phyloP scores from a whole-genome alignment of 768 basidiomycete genomes.

The Boletus rubropictus region DNA sequence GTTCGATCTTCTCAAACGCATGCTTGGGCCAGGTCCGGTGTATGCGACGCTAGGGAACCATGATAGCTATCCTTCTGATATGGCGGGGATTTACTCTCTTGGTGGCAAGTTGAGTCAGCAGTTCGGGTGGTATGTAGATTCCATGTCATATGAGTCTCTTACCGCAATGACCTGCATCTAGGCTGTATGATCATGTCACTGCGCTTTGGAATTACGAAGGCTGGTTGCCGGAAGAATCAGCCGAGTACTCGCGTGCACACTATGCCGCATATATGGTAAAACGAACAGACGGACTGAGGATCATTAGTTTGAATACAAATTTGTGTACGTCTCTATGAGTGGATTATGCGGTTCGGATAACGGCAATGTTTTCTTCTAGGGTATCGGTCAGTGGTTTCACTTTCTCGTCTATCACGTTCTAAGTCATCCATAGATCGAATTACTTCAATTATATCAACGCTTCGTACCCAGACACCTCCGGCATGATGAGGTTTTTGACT shows the following conservation, averaged over 20 bases:
- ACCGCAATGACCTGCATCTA: constrained; percentile 18
- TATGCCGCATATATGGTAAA: constrained; percentile 71
- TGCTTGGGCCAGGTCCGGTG: constrained; percentile 62
- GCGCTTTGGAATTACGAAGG: constrained; percentile 63
- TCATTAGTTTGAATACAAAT: constrained; percentile 75
- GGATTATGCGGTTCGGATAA: not conserved
- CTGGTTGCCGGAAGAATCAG: constrained; percentile 59
- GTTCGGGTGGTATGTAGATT: constrained; percentile 52
- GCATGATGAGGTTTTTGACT: constrained; percentile 73
- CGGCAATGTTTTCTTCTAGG: constrained; percentile 17
- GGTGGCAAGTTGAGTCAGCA: constrained; percentile 50
- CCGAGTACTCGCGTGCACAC: constrained; percentile 55
- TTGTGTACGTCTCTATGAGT: constrained; percentile 45
- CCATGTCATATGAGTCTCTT: not conserved
- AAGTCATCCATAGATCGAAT: constrained; percentile 43
- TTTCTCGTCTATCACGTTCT: constrained; percentile 4
- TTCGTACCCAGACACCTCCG: constrained; percentile 61
- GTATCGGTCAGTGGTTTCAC: constrained; percentile 24
- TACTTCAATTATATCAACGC: constrained; percentile 76
- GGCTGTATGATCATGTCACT: constrained; percentile 77
- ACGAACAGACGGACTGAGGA: constrained; percentile 57
- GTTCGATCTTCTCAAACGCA: constrained; percentile 60
- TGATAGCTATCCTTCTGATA: constrained; percentile 55
- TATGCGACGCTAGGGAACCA: constrained; percentile 77
- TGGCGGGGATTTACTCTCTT: constrained; percentile 57